A percentile compares a stretch with the other conserved stretches of the same genome.
Conservation (phyloP, 1,284 basidiomycete genomes). For the Puccinia coronata region DNA sequence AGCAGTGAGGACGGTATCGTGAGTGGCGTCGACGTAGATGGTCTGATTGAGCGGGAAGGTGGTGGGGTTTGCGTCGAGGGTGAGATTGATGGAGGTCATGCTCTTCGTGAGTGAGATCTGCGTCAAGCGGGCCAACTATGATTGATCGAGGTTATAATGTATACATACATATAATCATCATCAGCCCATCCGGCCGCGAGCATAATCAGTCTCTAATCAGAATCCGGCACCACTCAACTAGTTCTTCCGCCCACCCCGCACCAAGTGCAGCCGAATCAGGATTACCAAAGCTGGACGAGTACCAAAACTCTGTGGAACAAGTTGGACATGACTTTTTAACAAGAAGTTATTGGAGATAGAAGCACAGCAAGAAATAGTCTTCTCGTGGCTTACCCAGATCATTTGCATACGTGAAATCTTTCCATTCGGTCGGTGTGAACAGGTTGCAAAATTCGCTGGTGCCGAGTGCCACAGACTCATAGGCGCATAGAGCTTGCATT, state of each 20-base stretch:
- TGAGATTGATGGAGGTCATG: slow-evolving; percentile 76
- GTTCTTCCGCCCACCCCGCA: slow-evolving; percentile 61
- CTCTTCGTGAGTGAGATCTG: slow-evolving; percentile 69
- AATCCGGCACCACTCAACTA: slow-evolving; percentile 51
- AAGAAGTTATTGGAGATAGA: background rate
- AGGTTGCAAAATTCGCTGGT: slow-evolving; percentile 63
- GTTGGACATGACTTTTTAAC: background rate
- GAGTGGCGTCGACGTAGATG: slow-evolving; percentile 81
- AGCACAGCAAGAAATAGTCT: no score
- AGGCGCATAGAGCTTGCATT: slow-evolving; percentile 58
- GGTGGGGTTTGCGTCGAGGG: slow-evolving; percentile 69
- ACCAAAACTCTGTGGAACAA: slow-evolving; percentile 39
- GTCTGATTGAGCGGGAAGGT: slow-evolving; percentile 79
- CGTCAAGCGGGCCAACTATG: slow-evolving; percentile 72
- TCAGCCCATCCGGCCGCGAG: background rate
- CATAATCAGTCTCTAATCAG: background rate
- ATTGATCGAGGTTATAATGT: slow-evolving; percentile 51
- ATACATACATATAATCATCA: background rate
- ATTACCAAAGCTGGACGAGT: slow-evolving; percentile 55
- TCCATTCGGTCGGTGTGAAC: slow-evolving; percentile 70
- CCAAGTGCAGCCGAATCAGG: slow-evolving; percentile 59
- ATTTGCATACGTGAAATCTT: slow-evolving; percentile 62
- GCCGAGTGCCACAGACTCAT: slow-evolving; percentile 61
- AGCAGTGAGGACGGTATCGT: slow-evolving; percentile 63
- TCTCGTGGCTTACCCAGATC: slow-evolving; percentile 35